Percentiles rank a stretch among this genome's conserved stretches.
phyloP scores from a whole-genome alignment of 768 basidiomycete genomes.

The Calocera viscosa region DNA sequence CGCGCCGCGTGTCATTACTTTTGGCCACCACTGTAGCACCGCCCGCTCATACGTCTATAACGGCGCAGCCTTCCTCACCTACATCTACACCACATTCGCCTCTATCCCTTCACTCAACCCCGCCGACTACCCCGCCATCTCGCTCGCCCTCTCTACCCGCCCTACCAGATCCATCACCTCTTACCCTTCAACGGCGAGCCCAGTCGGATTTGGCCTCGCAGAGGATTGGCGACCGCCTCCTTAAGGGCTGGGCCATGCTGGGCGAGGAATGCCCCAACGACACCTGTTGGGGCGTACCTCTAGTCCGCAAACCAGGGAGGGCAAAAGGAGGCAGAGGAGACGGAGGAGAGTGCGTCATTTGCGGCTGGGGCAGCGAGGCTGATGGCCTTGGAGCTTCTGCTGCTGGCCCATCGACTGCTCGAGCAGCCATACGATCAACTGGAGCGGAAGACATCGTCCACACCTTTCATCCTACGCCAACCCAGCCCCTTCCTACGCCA shows the following conservation, averaged over 20 bases:
- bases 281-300: conserved; percentile 66
- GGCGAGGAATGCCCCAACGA: conserved; percentile 66
- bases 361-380: not conserved
- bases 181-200: conserved; percentile 49
- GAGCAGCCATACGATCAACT: not conserved
- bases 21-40: no score
- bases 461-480: no score
- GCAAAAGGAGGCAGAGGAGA: conserved; percentile 24
- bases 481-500: no score
- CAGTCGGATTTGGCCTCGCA: conserved; percentile 72
- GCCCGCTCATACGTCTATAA: not conserved
- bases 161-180: not conserved
- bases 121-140: not conserved
- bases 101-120: not conserved
- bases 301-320: conserved; percentile 52
- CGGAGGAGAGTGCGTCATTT: not conserved
- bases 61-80: not conserved
- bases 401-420: not conserved
- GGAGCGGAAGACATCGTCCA: not conserved
- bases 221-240: conserved; percentile 62
- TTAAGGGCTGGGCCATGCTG: conserved; percentile 84
- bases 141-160: not conserved
- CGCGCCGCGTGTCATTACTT: no score
- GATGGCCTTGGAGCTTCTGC: not conserved
- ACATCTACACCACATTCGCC: not conserved